Conservation (phyloP, 352 stramenopile species). For the Elongisporangium senticosum region DNA sequence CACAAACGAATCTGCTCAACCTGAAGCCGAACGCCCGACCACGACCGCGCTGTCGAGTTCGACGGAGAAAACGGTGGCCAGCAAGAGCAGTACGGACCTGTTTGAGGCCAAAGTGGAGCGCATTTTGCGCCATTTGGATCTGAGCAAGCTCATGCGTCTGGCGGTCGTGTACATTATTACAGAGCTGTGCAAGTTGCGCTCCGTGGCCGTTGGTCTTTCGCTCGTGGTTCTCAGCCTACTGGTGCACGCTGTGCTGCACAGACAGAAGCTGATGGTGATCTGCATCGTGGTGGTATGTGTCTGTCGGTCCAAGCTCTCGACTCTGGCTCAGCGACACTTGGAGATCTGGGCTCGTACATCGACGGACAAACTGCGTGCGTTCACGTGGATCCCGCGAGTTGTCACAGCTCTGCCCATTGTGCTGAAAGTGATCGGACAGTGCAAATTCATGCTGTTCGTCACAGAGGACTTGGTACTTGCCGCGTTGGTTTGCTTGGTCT, state of each 20-base stretch:
- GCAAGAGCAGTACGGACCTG: conserved; percentile 7
- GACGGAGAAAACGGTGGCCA: conserved; percentile 5
- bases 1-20: conserved; percentile 1
- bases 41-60: conserved; percentile 2
- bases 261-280: conserved; percentile 69
- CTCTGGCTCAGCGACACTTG: conserved; percentile 21
- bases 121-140: conserved; percentile 48
- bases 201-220: conserved; percentile 34
- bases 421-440: conserved; percentile 64
- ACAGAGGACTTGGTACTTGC: conserved; percentile 41
- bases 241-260: conserved; percentile 47
- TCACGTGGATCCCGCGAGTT: conserved; percentile 50
- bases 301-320: conserved; percentile 49
- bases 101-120: conserved; percentile 58
- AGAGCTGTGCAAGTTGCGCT: conserved; percentile 48
- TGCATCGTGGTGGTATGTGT: conserved; percentile 65
- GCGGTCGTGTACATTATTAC: conserved; percentile 41
- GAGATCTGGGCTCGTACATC: conserved; percentile 52
- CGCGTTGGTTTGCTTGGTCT: conserved; percentile 29
- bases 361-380: conserved; percentile 55
- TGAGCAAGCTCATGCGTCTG: conserved; percentile 45
- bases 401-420: conserved; percentile 45
- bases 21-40: not conserved
- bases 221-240: conserved; percentile 49
- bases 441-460: conserved; percentile 74